Percentiles rank a stretch among this genome's conserved stretches.
These are phyloP conservation scores for Sugiyamaella sp. DNA, from an alignment of 1,139 yeast species.

Conservation along the genomic window DNA sequence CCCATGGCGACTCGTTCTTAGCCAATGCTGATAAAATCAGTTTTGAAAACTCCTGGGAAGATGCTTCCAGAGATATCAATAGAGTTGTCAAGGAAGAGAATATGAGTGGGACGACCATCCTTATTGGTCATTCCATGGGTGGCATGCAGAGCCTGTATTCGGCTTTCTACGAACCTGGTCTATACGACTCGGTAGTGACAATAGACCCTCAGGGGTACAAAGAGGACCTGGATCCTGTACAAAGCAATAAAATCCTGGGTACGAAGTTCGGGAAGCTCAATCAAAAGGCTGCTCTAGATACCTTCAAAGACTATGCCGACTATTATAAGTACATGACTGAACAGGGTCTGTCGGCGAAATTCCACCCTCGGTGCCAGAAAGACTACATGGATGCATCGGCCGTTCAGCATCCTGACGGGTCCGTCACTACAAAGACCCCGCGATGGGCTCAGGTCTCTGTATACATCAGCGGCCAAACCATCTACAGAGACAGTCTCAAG, in stretches of 20 bases:
- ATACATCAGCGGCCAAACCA: slow-evolving; percentile 50
- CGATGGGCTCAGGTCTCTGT: slow-evolving; percentile 53
- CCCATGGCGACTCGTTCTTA: slow-evolving; percentile 69
- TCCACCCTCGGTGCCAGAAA: slow-evolving; percentile 51
- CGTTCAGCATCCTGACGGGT: slow-evolving; percentile 39
- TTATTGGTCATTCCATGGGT: slow-evolving; percentile 76
- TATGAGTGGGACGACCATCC: slow-evolving; percentile 48
- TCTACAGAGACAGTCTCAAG: slow-evolving; percentile 39
- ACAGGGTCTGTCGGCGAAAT: slow-evolving; percentile 50
- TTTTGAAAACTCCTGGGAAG: slow-evolving; percentile 60
- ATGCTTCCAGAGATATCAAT: slow-evolving; percentile 62
- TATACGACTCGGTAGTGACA: slow-evolving; percentile 58
- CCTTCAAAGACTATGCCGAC: slow-evolving; percentile 45
- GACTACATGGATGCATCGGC: slow-evolving; percentile 48
- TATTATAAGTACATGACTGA: slow-evolving; percentile 49
- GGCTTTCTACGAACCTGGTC: slow-evolving; percentile 53
- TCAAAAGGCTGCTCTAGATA: slow-evolving; percentile 23
- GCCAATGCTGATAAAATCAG: slow-evolving; percentile 59
- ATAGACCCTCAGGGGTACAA: slow-evolving; percentile 63
- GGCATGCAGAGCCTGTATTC: slow-evolving; percentile 59
- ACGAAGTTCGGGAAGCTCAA: slow-evolving; percentile 5
- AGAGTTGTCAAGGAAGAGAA: slow-evolving; percentile 53
- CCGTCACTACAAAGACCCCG: slow-evolving; percentile 48
- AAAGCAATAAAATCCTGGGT: slow-evolving; percentile 10
- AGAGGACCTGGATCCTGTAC: slow-evolving; percentile 3